phyloP scores from a whole-genome alignment of 78 protist genomes.

The Cavenderia fasciculata region DNA sequence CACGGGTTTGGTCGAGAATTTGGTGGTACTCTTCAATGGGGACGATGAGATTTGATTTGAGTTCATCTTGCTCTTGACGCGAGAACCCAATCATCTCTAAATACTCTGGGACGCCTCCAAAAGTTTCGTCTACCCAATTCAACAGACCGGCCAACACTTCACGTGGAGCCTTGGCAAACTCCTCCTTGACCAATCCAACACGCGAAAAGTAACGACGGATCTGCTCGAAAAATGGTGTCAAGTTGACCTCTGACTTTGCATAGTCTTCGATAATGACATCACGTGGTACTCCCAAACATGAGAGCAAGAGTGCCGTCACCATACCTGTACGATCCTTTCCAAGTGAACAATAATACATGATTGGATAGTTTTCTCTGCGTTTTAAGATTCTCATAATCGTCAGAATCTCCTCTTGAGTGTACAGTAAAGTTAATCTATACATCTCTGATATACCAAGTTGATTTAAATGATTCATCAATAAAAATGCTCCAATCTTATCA shows the following conservation, averaged over 20 bases:
- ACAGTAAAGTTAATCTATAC: constrained; percentile 47
- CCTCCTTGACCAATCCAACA: constrained; percentile 55
- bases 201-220: constrained; percentile 47
- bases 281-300: constrained; percentile 45
- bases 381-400: constrained; percentile 63
- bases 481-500: constrained; percentile 55
- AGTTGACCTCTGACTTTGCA: constrained; percentile 36
- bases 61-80: constrained; percentile 46
- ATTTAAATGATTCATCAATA: constrained; percentile 66
- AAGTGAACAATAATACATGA: constrained; percentile 62
- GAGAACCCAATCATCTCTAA: constrained; percentile 51
- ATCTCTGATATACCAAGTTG: constrained; percentile 55
- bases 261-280: constrained; percentile 33
- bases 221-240: constrained; percentile 16
- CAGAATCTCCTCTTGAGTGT: constrained; percentile 53
- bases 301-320: constrained; percentile 16
- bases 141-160: constrained; percentile 39
- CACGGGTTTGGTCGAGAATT: neutral
- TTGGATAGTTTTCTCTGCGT: constrained; percentile 52
- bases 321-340: constrained; percentile 74
- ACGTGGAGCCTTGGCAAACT: constrained; percentile 44
- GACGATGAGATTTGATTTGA: constrained; percentile 45
- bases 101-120: constrained; percentile 24
- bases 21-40: constrained; percentile 42
- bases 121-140: constrained; percentile 47